Base-by-base conservation (phyloP, 371 early-diverging fungal genomes). In the Mortierella sp. region DNA sequence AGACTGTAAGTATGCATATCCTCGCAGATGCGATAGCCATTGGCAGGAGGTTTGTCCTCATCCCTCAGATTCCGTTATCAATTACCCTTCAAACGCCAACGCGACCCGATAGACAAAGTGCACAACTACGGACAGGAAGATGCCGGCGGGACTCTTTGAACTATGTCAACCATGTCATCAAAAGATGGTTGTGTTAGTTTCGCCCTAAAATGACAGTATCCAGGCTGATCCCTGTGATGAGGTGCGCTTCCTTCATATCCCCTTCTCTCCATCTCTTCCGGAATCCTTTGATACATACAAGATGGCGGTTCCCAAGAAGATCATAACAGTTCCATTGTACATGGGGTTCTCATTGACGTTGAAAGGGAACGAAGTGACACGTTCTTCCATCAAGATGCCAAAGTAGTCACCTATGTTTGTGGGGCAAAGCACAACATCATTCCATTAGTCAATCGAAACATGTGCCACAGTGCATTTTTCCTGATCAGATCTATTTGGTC, bases 271-370 rank as follows among this genome's bases (percentile, higher is more conserved):
- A n/a, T n/a, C n/a, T n/a, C n/a, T n/a, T n/a, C n/a, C n/a, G n/a
- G n/a, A n/a, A n/a, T 34, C 34, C 34, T 34, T 34, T 7, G 4
- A 51, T 16, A 65, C 80, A 57, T 91, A 88, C 94, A 92, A 95
- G 44, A 96, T 79, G 45, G 95, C 92, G 41, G 91, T 90, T 34
- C 90, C 94, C 49, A 95, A 64, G 78, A 96, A 96, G 58, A 88
- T 88, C 76, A 95, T 80, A 4, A 94, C 93, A 16, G 96, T 94
- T n/a, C 96, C 96, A 50, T 88, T 85, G 74, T 96, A 96, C 96
- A 96, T 96, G 19, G 96, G 96, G 79, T 96, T 92, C 21, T 94
- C 92, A 34, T 90, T 85, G 12, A 94, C 89, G 77, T 92, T 96
- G 86, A 96, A 96, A 16, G 96, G 96, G 80, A 96, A 95, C 19